Evolutionary conservation across 129 eudicot genomes (phyloP), one percentile per base, ranked within the genome.

Genomic region (Arctium lappa): DNA sequence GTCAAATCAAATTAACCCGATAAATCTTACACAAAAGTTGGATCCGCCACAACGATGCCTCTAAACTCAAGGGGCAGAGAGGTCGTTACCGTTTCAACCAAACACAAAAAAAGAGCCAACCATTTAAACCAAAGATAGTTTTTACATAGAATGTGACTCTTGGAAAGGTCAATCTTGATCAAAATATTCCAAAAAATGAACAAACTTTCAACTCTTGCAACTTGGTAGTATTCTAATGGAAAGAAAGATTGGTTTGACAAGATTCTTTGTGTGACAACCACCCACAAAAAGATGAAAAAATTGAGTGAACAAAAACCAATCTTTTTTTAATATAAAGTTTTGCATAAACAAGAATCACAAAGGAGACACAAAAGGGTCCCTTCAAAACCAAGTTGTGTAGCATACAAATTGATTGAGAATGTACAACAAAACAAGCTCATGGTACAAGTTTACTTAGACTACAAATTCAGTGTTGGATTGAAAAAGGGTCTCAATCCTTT

Each of bases 401-500:
- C 83, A 78, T 40, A 77, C 82, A 83, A 10, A 74, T 29, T 75
- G 65, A 46, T 10, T 5, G 39, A 33, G 84, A 84, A 79, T 84
- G 80, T 84, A 79, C 83, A 78, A 86, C 30, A 69, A 80, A 75
- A 68, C 50, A 85, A 75, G 69, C 79, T 75, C 18, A 80, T 76
- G 75, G 60, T 81, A 71, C 79, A 68, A 9, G 83, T 69, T 22
- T 72, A 44, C 39, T 80, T 89, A 87, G 79, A 76, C 93, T 80
- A 85, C 88, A 87, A 3, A 37, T 0, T 68, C 44, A 36, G 75
- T 82, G 75, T 60, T 69, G 82, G 89, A 84, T 36, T 86, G 88
- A 74, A 85, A 68, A 69, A 88, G 86, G 9, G 82, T 73, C 56
- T 75, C 92, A n/a, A 93, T 80, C 89, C 95, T 88, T 74, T 89